A percentile compares a stretch with the other conserved stretches of the same genome.
Conservation (phyloP, 2,329 filamentous ascomycete genomes). For the Cladophialophora immunda region DNA sequence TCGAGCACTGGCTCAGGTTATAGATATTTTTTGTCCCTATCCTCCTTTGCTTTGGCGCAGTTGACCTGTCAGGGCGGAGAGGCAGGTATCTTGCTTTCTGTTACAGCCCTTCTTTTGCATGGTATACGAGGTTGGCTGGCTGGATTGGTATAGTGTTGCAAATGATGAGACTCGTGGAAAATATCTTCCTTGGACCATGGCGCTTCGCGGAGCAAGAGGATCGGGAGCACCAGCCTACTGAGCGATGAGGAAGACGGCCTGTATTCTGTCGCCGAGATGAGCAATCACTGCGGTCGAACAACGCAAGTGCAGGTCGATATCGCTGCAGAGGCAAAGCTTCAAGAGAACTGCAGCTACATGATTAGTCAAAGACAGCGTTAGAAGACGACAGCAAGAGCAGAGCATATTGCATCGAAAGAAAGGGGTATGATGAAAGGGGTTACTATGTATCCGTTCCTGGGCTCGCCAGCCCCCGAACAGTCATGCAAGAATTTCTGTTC, state of each 20-base stretch:
- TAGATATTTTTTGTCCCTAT: background rate
- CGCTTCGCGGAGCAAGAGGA: background rate
- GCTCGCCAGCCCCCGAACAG: background rate
- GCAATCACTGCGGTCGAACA: background rate
- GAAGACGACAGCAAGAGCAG: background rate
- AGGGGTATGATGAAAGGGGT: slow-evolving; percentile 5
- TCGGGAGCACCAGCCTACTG: background rate
- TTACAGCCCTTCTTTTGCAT: background rate
- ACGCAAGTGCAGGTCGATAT: background rate
- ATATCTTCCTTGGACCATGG: background rate
- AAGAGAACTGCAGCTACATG: background rate
- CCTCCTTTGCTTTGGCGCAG: background rate
- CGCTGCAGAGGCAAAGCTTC: background rate
- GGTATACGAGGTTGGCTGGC: background rate
- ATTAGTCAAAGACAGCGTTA: background rate
- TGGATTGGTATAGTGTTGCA: background rate
- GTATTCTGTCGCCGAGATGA: background rate
- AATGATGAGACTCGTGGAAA: background rate
- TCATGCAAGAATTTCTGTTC: slow-evolving; percentile 19
- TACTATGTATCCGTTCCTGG: slow-evolving; percentile 4
- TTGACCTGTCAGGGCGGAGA: background rate
- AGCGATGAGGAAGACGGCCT: background rate
- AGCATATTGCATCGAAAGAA: slow-evolving; percentile 5
- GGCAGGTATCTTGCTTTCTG: background rate
- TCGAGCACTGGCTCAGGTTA: background rate